These are phyloP conservation scores for Parietaria judaica DNA, from an alignment of 306 rosid genomes.

Conservation along the genomic window DNA sequence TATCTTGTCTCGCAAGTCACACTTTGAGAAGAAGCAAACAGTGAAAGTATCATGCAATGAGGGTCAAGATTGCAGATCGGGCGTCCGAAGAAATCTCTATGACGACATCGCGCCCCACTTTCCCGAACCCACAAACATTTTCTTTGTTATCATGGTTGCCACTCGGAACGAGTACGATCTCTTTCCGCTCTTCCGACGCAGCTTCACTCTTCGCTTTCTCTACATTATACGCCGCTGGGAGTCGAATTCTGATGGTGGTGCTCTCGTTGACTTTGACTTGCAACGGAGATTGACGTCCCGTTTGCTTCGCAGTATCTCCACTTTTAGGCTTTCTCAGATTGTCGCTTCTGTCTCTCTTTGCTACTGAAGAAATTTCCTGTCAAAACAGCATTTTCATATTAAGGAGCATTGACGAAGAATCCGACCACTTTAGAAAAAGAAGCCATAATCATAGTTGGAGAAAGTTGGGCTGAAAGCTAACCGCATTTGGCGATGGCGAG, in stretches of 20 bases:
- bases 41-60: background rate
- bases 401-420: background rate
- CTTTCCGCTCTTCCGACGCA: background rate
- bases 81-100: background rate
- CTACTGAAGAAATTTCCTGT: conserved; percentile 29
- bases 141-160: conserved; percentile 17
- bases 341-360: background rate
- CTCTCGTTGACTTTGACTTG: background rate
- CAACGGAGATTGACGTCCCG: conserved; percentile 6
- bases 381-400: background rate
- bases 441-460: background rate
- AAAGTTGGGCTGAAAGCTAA: conserved; percentile 12
- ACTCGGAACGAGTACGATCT: background rate
- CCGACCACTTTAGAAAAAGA: background rate
- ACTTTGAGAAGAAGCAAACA: no score
- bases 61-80: conserved; percentile 1
- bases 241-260: background rate
- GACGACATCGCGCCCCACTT: background rate
- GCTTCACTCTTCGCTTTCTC: conserved; percentile 3
- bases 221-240: background rate
- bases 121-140: conserved; percentile 11
- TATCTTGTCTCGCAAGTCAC: no score
- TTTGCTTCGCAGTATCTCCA: conserved; percentile 19
- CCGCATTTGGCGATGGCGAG: conserved; percentile 49
- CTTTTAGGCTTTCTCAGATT: conserved; percentile 8